phyloP scores from a whole-genome alignment of 768 basidiomycete genomes.

The Mycena alexandri region DNA sequence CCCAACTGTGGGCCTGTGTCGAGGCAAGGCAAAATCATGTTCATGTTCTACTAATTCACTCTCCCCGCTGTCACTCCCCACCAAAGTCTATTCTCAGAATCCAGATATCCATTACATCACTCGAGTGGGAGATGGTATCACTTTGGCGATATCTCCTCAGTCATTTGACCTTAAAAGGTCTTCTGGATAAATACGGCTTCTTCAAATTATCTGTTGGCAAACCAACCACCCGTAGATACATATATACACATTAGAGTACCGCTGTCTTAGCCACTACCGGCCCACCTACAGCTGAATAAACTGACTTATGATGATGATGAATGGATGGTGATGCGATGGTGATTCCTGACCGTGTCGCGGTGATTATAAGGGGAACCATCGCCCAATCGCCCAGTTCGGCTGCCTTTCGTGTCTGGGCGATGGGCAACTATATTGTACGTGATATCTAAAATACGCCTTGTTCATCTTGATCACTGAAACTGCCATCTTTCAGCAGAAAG shows the following conservation, averaged over 20 bases:
- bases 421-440: not conserved
- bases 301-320: too few relatives aligned
- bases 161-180: too few relatives aligned
- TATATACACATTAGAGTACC: too few relatives aligned
- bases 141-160: too few relatives aligned
- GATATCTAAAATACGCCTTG: not conserved
- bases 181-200: too few relatives aligned
- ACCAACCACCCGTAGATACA: too few relatives aligned
- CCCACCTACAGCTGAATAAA: too few relatives aligned
- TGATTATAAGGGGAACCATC: not conserved
- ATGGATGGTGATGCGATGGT: slow-evolving; percentile 3
- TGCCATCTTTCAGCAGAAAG: slow-evolving; percentile 11
- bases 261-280: too few relatives aligned
- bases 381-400: slow-evolving; percentile 1
- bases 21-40: too few relatives aligned
- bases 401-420: slow-evolving; percentile 1
- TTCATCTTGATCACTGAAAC: slow-evolving; percentile 6
- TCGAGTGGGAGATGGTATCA: too few relatives aligned
- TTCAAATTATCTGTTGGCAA: slow-evolving; percentile 11
- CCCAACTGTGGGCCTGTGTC: too few relatives aligned
- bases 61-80: slow-evolving; percentile 3
- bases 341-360: not conserved
- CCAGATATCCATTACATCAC: too few relatives aligned
- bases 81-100: slow-evolving; percentile 3
- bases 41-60: slow-evolving; percentile 8